Evolutionary conservation across 495 filamentous ascomycete genomes (phyloP), one percentile per base, ranked within the genome.

Genomic region (Neurospora hispaniola): DNA sequence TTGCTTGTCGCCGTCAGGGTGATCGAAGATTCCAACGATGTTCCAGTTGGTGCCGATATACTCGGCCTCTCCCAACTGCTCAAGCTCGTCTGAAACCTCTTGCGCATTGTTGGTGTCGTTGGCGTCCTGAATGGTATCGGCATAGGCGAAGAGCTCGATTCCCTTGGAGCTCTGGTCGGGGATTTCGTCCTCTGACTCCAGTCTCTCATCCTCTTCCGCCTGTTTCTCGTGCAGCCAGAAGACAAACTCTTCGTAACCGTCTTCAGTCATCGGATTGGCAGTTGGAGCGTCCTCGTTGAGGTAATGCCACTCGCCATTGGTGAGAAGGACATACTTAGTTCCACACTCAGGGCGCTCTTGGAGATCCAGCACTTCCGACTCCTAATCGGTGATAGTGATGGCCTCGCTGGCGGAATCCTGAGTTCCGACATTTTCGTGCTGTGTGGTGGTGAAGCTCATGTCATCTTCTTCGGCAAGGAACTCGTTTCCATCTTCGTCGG

Each of bases 261-360:
- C 10, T 2, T 59, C 48, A 0, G 0, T 0, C 48, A 54, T 54
- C 0, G 5, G 5, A 0, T 0, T 27, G 4, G 20, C 48, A 1
- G 0, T 54, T 3, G 0, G 0, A 0, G 4, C 0, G 48, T 54
- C 20, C 0, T 27, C 5, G 48, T 27, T 2, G 0, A 54, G 20
- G 10, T 12, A 1, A 5, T 54, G 5, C 46, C 20, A 54, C 0
- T 3, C 0, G 0, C 46, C 46, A 1, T 27, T 27, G 5, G 4
- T 14, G 1, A 54, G 5, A 2, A 54, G 1, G 20, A 23, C 46
- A 0, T 54, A 27, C 0, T 0, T 54, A 0, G 2, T 0, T 0
- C 46, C 46, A 2, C 11, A 14, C 5, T 27, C 48, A 3, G 48
- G 11, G 0, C 20, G 48, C 0, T 27, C 0, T 2, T 12, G 48